Evolutionary conservation across 495 filamentous ascomycete genomes (phyloP), one percentile per base, ranked within the genome.

Genomic region (Aspergillus affinis): DNA sequence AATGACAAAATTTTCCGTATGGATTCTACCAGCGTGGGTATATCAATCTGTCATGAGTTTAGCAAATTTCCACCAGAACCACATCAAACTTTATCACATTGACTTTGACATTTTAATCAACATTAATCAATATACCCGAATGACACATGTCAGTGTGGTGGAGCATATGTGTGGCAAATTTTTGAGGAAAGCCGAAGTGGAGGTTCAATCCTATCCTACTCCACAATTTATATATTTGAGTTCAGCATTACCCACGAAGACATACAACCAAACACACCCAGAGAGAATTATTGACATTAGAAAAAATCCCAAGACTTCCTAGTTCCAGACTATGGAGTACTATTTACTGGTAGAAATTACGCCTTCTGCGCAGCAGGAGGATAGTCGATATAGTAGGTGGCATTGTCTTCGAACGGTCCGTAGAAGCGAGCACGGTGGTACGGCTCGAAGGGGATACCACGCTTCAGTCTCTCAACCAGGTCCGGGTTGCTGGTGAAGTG

Each of bases 321-420:
- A 41, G 10, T 8, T 32, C 36, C 13, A 13, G 13, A 41, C 36
- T 41, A 41, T 41, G 0, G 15, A 41, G 12, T 41, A 4, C 36
- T 41, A 41, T 15, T 15, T 15, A 41, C 10, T 7, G 3, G 7
- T 32, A 32, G 4, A 32, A 41, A 41, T 41, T 41, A 41, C 10
- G 36, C 36, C 36, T 41, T 41, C 36, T 41, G 36, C 36, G 13
- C 36, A 15, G 61, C 65, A 36, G 64, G 61, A 36, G 57, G 61
- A 36, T 75, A 75, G 50, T 72, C 71, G 10, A 62, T 66, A 47
- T 75, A 75, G 51, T 65, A 68, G 52, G 70, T 55, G 23, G 60
- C 56, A 47, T 69, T 75, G 18, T 75, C 71, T 60, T 75, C 70
- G 53, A 74, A 75, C 0, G 71, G 71, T n/a, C 73, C 65, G 55